Evolutionary conservation across 2,329 filamentous ascomycete species (phyloP).

Genomic region (Aspergillus sp.): DNA sequence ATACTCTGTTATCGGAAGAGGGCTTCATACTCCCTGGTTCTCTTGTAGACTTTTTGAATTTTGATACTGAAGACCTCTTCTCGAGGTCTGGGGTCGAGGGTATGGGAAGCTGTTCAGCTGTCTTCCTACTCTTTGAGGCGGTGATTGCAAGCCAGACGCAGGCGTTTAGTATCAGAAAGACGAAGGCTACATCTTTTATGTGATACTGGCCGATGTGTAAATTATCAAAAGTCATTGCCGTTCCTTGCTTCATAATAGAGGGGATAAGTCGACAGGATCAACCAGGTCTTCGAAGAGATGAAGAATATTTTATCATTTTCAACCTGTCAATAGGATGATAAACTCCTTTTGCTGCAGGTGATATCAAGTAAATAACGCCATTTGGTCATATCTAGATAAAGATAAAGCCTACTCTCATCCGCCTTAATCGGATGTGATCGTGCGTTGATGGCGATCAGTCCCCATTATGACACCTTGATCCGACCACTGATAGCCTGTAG

Average conservation of each 20-base stretch:
- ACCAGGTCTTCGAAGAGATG: neutral
- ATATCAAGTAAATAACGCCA: neutral
- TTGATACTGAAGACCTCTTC: conserved; percentile 30
- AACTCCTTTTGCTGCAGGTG: neutral
- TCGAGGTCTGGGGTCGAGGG: conserved; percentile 41
- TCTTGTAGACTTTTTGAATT: conserved; percentile 31
- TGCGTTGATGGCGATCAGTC: neutral
- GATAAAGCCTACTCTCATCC: conserved; percentile 13
- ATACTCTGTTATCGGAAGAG: neutral
- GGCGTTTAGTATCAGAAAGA: conserved; percentile 24
- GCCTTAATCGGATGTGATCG: conserved; percentile 25
- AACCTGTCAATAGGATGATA: neutral
- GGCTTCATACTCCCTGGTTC: conserved; percentile 42
- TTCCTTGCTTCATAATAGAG: neutral
- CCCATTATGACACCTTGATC: neutral
- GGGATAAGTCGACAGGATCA: neutral
- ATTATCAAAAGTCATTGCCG: neutral
- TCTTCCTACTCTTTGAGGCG: conserved; percentile 23
- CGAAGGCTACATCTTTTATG: conserved; percentile 23
- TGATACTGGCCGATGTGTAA: conserved; percentile 5
- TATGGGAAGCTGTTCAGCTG: conserved; percentile 6
- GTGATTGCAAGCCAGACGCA: conserved; percentile 25
- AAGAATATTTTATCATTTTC: neutral
- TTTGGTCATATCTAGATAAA: neutral
- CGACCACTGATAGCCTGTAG: neutral